Evolutionary conservation across 2,329 filamentous ascomycete genomes (phyloP).

Genomic region (Aspergillus aculeatus): DNA sequence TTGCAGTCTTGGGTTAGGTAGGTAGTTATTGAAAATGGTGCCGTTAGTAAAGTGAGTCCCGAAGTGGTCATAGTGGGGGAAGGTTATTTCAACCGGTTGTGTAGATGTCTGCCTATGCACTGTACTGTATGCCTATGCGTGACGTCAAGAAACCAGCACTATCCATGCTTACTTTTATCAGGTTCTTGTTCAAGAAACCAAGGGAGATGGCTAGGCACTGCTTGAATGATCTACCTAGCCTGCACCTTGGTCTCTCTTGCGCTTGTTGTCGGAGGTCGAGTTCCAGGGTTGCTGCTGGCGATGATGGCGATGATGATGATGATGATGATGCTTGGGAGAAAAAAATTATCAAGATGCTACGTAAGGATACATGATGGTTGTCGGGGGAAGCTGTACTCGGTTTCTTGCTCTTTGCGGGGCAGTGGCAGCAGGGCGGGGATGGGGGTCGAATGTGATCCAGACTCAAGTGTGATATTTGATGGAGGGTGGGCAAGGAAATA

Average conservation of each 20-base stretch:
- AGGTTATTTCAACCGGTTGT: neutral
- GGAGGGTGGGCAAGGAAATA: neutral
- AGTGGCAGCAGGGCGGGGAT: neutral
- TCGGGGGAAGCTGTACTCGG: neutral
- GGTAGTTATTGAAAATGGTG: neutral
- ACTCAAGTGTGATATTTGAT: neutral
- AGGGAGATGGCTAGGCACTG: neutral
- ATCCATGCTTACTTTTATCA: neutral
- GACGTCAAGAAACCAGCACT: neutral
- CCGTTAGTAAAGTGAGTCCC: neutral
- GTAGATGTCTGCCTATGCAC: neutral
- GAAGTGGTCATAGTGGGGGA: neutral
- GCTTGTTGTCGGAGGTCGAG: neutral
- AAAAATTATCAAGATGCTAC: too few species aligned
- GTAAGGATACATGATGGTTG: too few species aligned
- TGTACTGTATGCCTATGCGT: neutral
- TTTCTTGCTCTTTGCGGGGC: neutral
- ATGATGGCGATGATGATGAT: too few species aligned
- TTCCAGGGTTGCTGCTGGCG: neutral
- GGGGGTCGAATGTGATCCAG: neutral
- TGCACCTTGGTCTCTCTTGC: neutral
- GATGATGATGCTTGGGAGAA: too few species aligned
- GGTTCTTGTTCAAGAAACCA: neutral
- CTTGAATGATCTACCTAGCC: neutral
- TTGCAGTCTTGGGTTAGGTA: too few species aligned